Evolutionary conservation across 768 basidiomycete species (phyloP), one percentile per base, ranked within the genome.

Genomic region (button mushroom (Agaricus bisporus)): DNA sequence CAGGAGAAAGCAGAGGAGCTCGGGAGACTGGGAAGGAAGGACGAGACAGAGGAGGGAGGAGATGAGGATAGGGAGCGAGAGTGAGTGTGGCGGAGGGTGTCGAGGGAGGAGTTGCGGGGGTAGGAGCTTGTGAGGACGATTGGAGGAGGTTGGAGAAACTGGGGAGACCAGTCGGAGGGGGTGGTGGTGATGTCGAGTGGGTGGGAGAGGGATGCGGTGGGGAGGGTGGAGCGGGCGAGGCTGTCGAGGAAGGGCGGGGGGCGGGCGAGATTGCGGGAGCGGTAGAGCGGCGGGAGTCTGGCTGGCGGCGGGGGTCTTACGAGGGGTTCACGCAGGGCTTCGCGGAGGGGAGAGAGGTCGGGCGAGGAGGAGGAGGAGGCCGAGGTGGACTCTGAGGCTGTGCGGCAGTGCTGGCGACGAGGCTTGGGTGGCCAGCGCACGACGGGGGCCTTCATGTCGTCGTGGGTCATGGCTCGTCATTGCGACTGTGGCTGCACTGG

Each of bases 171-270:
- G 39, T 57, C 32, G 41, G 15, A 28, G 39, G 52, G 32, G 25
- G 41, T 43, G 49, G 52, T 47, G 29, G 59, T 48, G 42, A 63
- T 61, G 41, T 59, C 38, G 25, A 68, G 56, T 1, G 71, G 60
- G 11, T 73, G 75, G 0, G 83, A 80, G 12, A 86, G 67, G 1
- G 82, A 80, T 5, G 82, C 71, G 6, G 80, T 84, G 22, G 87
- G 85, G 22, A 86, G 74, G 0, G 86, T 81, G 1, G 78, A 73
- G 43, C 83, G 78, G 3, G 82, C 76, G 49, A 85, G 72, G 58
- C 63, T 73, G 60, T 78, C 76, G 49, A 85, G 65, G 50, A 80
- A 74, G 7, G 77, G 75, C 7, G 82, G 82, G 0, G 76, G 71
- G 28, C 73, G 72, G 0, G 70, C 59, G 26, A 75, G 64, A n/a